A percentile compares a stretch with the other conserved stretches of the same genome.
phyloP scores from a whole-genome alignment of 2,329 filamentous ascomycete species.

The Metarhizium sp. region DNA sequence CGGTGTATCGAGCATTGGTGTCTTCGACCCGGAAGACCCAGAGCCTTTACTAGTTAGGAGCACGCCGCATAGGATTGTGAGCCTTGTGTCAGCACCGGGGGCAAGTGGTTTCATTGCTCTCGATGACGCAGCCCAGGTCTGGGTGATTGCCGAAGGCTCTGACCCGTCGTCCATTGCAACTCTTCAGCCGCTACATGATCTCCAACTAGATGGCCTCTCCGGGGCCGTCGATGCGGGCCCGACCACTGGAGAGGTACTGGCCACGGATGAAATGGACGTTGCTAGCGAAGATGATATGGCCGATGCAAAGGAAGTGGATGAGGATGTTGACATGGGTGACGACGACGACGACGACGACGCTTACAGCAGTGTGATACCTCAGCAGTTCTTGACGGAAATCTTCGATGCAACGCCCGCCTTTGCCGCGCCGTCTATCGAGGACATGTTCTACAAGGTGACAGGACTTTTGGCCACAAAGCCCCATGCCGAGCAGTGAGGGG shows the following conservation, averaged over 20 bases:
- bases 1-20: conserved; percentile 45
- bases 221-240: conserved; percentile 18
- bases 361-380: conserved; percentile 52
- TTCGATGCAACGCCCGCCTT: conserved; percentile 63
- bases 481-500: neutral
- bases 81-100: conserved; percentile 53
- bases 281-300: conserved; percentile 31
- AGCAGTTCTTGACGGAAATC: conserved; percentile 58
- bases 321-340: conserved; percentile 32
- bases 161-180: conserved; percentile 42
- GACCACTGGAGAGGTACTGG: conserved; percentile 20
- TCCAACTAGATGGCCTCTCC: conserved; percentile 35
- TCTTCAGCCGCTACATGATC: conserved; percentile 45
- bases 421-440: conserved; percentile 61
- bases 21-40: conserved; percentile 56
- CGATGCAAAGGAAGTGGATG: conserved; percentile 31
- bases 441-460: conserved; percentile 67
- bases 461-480: conserved; percentile 45
- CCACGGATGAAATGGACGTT: conserved; percentile 32
- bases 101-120: conserved; percentile 66
- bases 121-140: conserved; percentile 67
- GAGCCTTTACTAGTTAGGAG: conserved; percentile 49
- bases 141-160: conserved; percentile 50
- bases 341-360: conserved; percentile 20
- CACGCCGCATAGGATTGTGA: conserved; percentile 51